Evolutionary conservation across 305 asterid species (phyloP), one percentile per base, ranked within the genome.

Genomic region (Rubia balearica): DNA sequence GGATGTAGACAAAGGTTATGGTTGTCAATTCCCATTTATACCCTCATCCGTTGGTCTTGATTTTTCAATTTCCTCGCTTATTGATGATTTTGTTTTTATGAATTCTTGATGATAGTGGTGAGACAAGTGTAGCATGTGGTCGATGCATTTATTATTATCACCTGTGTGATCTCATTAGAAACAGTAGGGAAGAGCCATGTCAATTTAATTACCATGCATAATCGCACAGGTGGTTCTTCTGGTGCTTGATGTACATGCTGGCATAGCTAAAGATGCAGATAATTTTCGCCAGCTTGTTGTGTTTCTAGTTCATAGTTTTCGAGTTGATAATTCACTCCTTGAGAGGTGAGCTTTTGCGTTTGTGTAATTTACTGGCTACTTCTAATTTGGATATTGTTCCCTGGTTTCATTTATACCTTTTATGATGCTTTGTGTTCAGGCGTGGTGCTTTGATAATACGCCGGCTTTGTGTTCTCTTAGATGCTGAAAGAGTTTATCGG

Each of bases 171-270:
- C 41, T 68, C 40, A 6, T 14, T 30, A 38, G 43, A 68, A 30
- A 30, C 13, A 57, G 8, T 67, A 2, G 16, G 49, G 19, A 65
- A 55, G 22, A 65, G 67, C 66, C 16, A 30, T 48, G 27, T 43
- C 33, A 24, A 57, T 19, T 38, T 12, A 33, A 4, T 7, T 63
- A 60, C 22, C 48, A 27, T 55, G 77, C n/a, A 76, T 74, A 27
- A 70, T 40, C 22, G 10, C 61, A 22, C 83, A 95, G 99, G 99
- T 95, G 41, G 99, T 92, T 74, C 97, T 95, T 76, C 79, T 92
- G 88, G 98, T 86, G 75, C 97, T 95, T 78, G 96, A 95, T 81
- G 97, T 95, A 81, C 99, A 95, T 76, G 99, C 99, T 30, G 84
- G 96, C 85, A 92, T 95, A 67, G 99, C 99, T 70, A 79, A 85